A percentile compares a stretch with the other conserved stretches of the same genome.
Evolutionary conservation across 495 filamentous ascomycete species (phyloP).

Genomic region (Aspergillus ellipticus): DNA sequence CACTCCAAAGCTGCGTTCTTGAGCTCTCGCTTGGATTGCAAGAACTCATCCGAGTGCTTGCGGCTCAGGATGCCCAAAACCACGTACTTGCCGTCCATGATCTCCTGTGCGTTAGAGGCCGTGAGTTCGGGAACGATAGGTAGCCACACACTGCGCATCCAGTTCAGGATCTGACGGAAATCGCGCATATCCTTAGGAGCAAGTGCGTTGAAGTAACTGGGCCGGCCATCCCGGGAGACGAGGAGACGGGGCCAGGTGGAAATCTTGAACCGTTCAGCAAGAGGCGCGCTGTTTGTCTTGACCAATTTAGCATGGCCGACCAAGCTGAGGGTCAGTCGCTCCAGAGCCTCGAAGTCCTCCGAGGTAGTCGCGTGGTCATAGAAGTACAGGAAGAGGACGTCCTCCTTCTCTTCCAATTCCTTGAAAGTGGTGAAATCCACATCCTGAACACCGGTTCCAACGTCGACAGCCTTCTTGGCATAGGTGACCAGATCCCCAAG

Average conservation of each 20-base stretch:
- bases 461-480: conserved; percentile 78
- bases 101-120: conserved; percentile 82
- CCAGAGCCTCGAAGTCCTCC: conserved; percentile 87
- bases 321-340: conserved; percentile 77
- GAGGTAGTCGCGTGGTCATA: conserved; percentile 90
- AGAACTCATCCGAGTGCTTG: conserved; percentile 74
- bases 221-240: conserved; percentile 81
- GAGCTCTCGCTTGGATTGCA: conserved; percentile 76
- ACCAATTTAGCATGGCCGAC: conserved; percentile 90
- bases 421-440: conserved; percentile 74
- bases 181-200: conserved; percentile 89
- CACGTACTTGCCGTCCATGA: conserved; percentile 91
- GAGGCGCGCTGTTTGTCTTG: conserved; percentile 70
- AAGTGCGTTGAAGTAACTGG: conserved; percentile 81
- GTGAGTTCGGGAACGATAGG: conserved; percentile 97
- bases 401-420: conserved; percentile 84
- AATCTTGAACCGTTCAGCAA: conserved; percentile 84
- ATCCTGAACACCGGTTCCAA: conserved; percentile 72
- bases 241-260: conserved; percentile 90
- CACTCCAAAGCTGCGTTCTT: conserved; percentile 94
- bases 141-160: conserved; percentile 96
- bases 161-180: conserved; percentile 69
- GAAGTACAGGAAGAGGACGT: conserved; percentile 95
- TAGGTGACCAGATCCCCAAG: conserved; percentile 86
- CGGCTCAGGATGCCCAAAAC: conserved; percentile 87